phyloP scores from a whole-genome alignment of 2,329 filamentous ascomycete genomes.

The Curvularia spicifera region DNA sequence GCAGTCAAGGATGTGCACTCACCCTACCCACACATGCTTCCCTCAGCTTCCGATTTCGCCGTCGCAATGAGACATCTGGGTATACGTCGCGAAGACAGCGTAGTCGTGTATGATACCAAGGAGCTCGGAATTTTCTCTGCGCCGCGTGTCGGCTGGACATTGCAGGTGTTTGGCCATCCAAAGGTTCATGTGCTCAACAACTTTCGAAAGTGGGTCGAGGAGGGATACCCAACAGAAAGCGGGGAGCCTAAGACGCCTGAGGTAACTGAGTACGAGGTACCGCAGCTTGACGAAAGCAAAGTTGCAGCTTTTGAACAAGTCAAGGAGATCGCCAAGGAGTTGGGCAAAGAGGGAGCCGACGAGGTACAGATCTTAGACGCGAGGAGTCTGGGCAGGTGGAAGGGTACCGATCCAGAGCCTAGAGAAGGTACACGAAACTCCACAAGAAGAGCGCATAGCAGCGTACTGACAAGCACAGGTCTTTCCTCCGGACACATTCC shows the following conservation, averaged over 20 bases:
- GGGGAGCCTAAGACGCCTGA: constrained; percentile 66
- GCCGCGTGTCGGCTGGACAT: constrained; percentile 91
- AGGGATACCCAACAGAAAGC: constrained; percentile 81
- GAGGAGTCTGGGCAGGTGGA: constrained; percentile 77
- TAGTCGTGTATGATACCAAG: constrained; percentile 92
- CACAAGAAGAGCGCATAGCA: neutral
- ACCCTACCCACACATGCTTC: constrained; percentile 96
- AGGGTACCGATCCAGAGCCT: constrained; percentile 83
- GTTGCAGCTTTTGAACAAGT: constrained; percentile 85
- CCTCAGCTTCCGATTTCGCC: constrained; percentile 78
- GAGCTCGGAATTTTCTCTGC: constrained; percentile 95
- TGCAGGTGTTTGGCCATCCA: constrained; percentile 86
- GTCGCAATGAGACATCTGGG: constrained; percentile 88
- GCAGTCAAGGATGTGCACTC: constrained; percentile 85
- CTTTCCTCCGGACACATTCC: constrained; percentile 92
- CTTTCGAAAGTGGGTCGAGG: constrained; percentile 89
- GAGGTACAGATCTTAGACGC: constrained; percentile 91
- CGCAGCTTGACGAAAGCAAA: constrained; percentile 60
- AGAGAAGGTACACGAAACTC: constrained; percentile 65
- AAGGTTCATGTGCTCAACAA: constrained; percentile 94
- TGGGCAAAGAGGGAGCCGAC: constrained; percentile 82
- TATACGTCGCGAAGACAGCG: constrained; percentile 82
- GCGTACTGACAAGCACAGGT: constrained; percentile 32
- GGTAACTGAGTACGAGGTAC: constrained; percentile 52
- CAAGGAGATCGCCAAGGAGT: constrained; percentile 74